These are phyloP conservation scores for Mycena galopus DNA, from an alignment of 768 basidiomycete genomes.

Conservation along the genomic window DNA sequence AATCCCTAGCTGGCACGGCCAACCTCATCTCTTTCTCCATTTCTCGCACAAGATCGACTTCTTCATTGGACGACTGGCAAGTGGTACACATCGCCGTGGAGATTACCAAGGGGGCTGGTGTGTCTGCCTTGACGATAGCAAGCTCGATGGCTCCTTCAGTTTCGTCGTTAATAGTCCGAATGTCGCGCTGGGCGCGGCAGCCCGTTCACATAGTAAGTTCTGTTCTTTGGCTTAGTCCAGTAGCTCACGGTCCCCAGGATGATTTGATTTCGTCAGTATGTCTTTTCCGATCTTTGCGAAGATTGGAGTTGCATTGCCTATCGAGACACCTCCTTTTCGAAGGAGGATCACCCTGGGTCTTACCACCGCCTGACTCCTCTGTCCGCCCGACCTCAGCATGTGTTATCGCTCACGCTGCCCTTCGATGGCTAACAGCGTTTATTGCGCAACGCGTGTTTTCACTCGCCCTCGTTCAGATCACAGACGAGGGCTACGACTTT, in stretches of 20 bases:
- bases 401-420: not conserved
- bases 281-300: slow-evolving; percentile 5
- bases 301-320: slow-evolving; percentile 9
- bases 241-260: not conserved
- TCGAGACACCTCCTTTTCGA: not conserved
- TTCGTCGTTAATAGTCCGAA: not conserved
- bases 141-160: not conserved
- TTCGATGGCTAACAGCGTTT: not conserved
- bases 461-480: not conserved
- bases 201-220: not conserved
- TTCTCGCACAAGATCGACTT: not conserved
- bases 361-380: not conserved
- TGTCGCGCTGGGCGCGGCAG: not conserved
- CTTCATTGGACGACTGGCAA: slow-evolving; percentile 12
- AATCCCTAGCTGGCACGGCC: not conserved
- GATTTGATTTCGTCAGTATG: slow-evolving; percentile 1
- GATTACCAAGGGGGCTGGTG: not conserved
- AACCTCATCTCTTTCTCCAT: slow-evolving; percentile 4
- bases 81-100: not conserved
- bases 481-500: not conserved
- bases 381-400: not conserved
- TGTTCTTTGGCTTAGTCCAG: no score
- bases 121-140: slow-evolving; percentile 1
- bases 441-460: not conserved
- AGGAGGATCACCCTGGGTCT: not conserved